Percentiles rank a stretch among this genome's conserved stretches.
phyloP scores from a whole-genome alignment of 2,329 filamentous ascomycete genomes.

The Aspergillus carbonarius region DNA sequence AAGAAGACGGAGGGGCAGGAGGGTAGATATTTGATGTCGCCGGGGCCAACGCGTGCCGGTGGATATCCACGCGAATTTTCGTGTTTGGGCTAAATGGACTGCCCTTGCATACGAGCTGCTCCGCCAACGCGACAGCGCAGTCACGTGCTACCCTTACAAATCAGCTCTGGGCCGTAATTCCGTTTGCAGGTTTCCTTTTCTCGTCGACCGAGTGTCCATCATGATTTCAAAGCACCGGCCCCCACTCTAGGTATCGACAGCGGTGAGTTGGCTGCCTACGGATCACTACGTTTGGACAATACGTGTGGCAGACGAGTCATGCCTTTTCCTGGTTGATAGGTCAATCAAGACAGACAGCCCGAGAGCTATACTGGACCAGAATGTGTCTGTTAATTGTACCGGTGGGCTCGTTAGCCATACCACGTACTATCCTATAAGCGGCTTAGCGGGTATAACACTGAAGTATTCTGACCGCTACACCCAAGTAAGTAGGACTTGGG shows the following conservation, averaged over 20 bases:
- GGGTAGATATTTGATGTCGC: slow-evolving; percentile 35
- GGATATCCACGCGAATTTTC: slow-evolving; percentile 34
- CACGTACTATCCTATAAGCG: too few relatives aligned
- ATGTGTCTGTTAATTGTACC: too few relatives aligned
- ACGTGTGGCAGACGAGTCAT: too few relatives aligned
- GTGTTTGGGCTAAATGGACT: slow-evolving; percentile 32
- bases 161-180: background rate
- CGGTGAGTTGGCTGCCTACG: too few relatives aligned
- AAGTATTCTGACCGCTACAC: too few relatives aligned
- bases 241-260: background rate
- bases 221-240: background rate
- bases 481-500: too few relatives aligned
- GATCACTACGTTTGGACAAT: too few relatives aligned
- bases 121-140: slow-evolving; percentile 11
- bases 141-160: slow-evolving; percentile 21
- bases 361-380: too few relatives aligned
- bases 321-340: too few relatives aligned
- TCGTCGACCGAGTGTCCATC: background rate
- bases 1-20: slow-evolving; percentile 29
- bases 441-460: too few relatives aligned
- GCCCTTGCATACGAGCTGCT: slow-evolving; percentile 18
- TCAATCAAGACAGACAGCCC: too few relatives aligned
- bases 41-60: slow-evolving; percentile 33
- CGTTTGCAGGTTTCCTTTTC: background rate
- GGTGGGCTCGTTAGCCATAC: too few relatives aligned